Conservation (phyloP, 495 filamentous ascomycete species). For the Lophiostoma macrostomum region DNA sequence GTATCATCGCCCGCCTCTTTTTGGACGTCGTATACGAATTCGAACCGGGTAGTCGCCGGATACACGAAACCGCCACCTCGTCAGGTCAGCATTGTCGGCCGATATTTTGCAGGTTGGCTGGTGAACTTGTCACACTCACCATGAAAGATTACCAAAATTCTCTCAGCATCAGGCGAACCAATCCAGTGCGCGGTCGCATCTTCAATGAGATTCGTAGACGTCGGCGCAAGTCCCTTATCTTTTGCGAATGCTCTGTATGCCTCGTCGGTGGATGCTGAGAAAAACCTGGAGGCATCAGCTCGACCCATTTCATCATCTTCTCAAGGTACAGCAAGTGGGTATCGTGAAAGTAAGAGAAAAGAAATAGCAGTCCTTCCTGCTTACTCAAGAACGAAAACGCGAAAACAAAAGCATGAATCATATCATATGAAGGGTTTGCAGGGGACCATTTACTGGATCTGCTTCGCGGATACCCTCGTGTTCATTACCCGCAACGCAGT, state of each 20-base stretch:
- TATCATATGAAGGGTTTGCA: background rate
- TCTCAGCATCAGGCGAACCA: constrained; percentile 7
- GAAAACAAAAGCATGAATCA: no score
- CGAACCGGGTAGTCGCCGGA: constrained; percentile 8
- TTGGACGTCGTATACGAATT: constrained; percentile 7
- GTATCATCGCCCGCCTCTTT: constrained; percentile 8
- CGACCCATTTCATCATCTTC: no score
- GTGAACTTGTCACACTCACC: constrained; percentile 4
- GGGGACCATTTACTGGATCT: constrained; percentile 9
- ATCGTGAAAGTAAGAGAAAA: no score
- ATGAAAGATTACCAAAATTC: constrained; percentile 8
- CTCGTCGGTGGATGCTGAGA: constrained; percentile 9
- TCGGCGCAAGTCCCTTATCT: constrained; percentile 3
- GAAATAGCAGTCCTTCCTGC: no score
- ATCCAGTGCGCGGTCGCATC: constrained; percentile 14
- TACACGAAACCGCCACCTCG: constrained; percentile 10
- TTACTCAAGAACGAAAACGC: no score
- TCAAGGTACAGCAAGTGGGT: no score
- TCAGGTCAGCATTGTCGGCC: constrained; percentile 5
- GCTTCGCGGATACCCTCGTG: constrained; percentile 7
- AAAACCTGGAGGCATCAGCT: constrained; percentile 4
- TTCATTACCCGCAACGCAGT: constrained; percentile 9
- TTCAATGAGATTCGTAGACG: constrained; percentile 2
- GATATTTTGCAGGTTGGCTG: background rate
- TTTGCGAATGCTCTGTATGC: constrained; percentile 11